phyloP scores from a whole-genome alignment of 768 basidiomycete species.

The Dioszegia aurantiaca region DNA sequence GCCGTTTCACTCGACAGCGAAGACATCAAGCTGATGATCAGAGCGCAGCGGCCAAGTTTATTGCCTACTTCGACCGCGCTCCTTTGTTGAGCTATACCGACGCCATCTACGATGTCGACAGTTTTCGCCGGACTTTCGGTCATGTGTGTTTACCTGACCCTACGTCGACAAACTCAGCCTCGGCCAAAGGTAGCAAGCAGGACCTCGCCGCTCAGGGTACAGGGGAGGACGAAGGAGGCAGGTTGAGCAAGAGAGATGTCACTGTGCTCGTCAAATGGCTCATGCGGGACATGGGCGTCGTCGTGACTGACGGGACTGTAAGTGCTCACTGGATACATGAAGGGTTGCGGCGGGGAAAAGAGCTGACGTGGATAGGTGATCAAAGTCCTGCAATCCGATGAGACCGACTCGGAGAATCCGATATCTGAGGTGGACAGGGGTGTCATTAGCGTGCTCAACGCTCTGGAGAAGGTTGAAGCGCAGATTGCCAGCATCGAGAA shows the following conservation, averaged over 20 bases:
- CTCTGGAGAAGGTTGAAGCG: conserved; percentile 63
- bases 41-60: conserved; percentile 41
- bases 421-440: conserved; percentile 79
- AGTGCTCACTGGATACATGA: conserved; percentile 30
- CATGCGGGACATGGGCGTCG: conserved; percentile 66
- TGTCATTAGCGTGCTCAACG: conserved; percentile 73
- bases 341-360: not conserved
- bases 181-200: not conserved
- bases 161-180: not conserved
- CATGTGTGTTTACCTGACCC: conserved; percentile 26
- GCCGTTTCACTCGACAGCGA: not conserved
- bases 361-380: conserved; percentile 60
- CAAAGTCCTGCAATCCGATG: conserved; percentile 64
- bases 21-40: conserved; percentile 18
- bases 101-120: conserved; percentile 25
- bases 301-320: conserved; percentile 70
- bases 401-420: conserved; percentile 49
- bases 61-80: conserved; percentile 23
- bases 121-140: conserved; percentile 30
- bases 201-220: not conserved
- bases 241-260: conserved; percentile 63
- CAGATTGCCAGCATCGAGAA: conserved; percentile 69
- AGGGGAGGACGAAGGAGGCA: conserved; percentile 9
- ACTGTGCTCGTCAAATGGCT: conserved; percentile 72
- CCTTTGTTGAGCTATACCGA: conserved; percentile 38